A percentile compares a stretch with the other conserved stretches of the same genome.
phyloP scores from a whole-genome alignment of 345 rosid species.

The Citrus hindsii region DNA sequence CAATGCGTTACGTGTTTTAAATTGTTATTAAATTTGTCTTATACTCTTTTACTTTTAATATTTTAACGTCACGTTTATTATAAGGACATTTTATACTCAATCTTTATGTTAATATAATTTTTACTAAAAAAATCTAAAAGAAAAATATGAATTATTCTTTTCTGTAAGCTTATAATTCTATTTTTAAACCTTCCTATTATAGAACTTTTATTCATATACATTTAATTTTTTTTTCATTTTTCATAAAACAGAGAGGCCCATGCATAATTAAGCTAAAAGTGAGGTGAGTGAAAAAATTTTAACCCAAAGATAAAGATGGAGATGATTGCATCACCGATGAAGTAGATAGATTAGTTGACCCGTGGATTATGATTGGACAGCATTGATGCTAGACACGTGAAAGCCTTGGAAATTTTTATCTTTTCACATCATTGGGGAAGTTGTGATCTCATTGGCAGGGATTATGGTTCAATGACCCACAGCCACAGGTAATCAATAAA shows the following conservation, averaged over 20 bases:
- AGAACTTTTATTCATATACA: not conserved
- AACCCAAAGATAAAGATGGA: not conserved
- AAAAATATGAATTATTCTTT: too few species aligned
- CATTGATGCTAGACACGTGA: conserved; percentile 34
- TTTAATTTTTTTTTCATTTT: too few species aligned
- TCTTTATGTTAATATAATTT: too few species aligned
- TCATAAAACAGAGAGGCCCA: not conserved
- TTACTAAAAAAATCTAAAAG: too few species aligned
- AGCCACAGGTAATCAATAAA: not conserved
- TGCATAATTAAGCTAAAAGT: not conserved
- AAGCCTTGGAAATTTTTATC: not conserved
- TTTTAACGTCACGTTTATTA: too few species aligned
- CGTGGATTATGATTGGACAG: conserved; percentile 33
- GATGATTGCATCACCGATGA: conserved; percentile 26
- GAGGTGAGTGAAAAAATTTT: not conserved
- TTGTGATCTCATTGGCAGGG: conserved; percentile 14
- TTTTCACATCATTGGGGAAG: conserved; percentile 9
- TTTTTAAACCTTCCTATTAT: not conserved
- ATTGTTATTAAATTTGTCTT: too few species aligned
- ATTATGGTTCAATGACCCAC: conserved; percentile 2
- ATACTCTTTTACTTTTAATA: too few species aligned
- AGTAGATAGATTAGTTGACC: conserved; percentile 23
- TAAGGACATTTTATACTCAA: too few species aligned
- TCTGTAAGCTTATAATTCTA: too few species aligned
- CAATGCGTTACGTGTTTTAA: too few species aligned